Base-by-base conservation (phyloP, 257 asterid species). In the Fraxinus quadrangulata region DNA sequence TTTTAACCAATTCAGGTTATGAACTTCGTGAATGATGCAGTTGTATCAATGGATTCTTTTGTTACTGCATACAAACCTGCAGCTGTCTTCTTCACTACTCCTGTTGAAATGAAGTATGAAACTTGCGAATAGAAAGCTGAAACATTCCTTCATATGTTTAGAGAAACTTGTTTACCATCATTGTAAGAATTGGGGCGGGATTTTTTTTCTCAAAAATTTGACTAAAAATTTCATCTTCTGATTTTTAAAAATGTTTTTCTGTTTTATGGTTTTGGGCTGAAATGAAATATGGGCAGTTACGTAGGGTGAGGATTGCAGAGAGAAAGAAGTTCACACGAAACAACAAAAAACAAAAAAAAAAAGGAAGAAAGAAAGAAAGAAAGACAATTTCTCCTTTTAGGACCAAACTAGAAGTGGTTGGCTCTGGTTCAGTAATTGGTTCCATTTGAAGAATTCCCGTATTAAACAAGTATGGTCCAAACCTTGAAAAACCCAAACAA, bases 11-110 rank as follows among this genome's bases (percentile, higher is more conserved):
- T 82, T 74, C 93, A 95, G 99, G 96, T 93, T 75, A 93, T 95
- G 97, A 98, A 93, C 86, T 95, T 93, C 94, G 81, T 95, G 75
- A 95, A 95, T 82, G 99, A 95, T 75, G 92, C 96, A 31, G 93
- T 95, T 77, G 92, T 93, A 67, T 86, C 97, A 56, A 81, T 95
- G 90, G 98, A 93, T 81, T 91, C 94, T 56, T 93, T 93, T 81
- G 88, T 93, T 78, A 86, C 75, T 82, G 96, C 96, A 71, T 86
- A 93, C 84, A 88, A 90, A 78, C 90, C 77, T 76, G 93, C 99
- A 56, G 95, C 97, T 75, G 77, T 90, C 82, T 88, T 83, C 85
- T 91, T 95, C 86, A 80, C 89, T 74, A 89, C 93, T 76, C 94
- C 92, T 2, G 91, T 90, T 81, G 93, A 91, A 72, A 85, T 82